These are phyloP conservation scores for Ilex paraguariensis DNA, from an alignment of 305 asterid genomes.

Conservation along the genomic window DNA sequence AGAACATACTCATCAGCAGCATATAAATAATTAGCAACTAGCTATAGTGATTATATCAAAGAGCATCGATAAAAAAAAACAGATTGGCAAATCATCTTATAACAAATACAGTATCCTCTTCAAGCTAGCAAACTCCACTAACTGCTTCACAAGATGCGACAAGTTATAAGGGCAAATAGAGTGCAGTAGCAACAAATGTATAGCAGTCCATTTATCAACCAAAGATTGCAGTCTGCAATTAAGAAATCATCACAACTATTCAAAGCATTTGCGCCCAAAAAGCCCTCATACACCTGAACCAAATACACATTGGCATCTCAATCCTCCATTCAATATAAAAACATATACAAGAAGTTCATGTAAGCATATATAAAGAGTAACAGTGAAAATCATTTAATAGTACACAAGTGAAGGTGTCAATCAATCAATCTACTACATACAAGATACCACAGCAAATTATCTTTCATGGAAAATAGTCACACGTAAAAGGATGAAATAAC, in stretches of 20 bases:
- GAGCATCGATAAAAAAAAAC: too few relatives aligned
- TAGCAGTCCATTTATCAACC: constrained; percentile 11
- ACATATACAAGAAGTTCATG: constrained; percentile 11
- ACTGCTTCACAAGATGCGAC: too few relatives aligned
- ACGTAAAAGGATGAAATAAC: too few relatives aligned
- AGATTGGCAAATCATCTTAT: too few relatives aligned
- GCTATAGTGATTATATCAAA: too few relatives aligned
- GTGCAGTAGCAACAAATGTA: constrained; percentile 33
- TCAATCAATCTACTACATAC: not conserved
- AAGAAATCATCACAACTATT: constrained; percentile 82
- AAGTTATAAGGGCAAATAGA: constrained; percentile 18
- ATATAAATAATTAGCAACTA: too few relatives aligned
- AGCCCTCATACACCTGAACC: constrained; percentile 87
- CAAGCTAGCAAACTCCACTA: too few relatives aligned
- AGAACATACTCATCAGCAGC: too few relatives aligned
- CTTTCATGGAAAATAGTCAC: not conserved
- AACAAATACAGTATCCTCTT: too few relatives aligned
- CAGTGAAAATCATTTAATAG: constrained; percentile 7
- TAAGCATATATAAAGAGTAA: not conserved
- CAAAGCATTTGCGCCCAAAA: constrained; percentile 83
- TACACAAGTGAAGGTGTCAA: not conserved
- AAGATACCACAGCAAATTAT: too few relatives aligned
- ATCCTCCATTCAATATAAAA: constrained; percentile 36
- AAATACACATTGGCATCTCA: constrained; percentile 35
- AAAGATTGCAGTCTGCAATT: constrained; percentile 43